Conservation (phyloP, 2,329 filamentous ascomycete species). For the Colletotrichum endophyticum region DNA sequence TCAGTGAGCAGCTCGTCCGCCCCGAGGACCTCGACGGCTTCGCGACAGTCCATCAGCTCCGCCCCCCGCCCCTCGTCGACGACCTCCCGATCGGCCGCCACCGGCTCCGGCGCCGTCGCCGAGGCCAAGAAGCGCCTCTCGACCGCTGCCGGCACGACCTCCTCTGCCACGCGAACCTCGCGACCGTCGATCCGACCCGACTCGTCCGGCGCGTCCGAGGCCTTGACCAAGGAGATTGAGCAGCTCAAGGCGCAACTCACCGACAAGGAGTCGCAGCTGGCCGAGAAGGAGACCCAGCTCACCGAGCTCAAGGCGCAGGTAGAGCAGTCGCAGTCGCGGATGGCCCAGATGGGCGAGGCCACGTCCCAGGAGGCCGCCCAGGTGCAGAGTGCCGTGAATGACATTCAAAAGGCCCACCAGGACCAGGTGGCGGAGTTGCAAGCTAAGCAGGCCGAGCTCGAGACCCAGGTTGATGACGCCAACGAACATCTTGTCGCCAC, state of each 20-base stretch:
- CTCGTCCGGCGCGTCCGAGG: slow-evolving; percentile 43
- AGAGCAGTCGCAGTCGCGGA: slow-evolving; percentile 58
- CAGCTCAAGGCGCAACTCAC: slow-evolving; percentile 64
- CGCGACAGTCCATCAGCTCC: slow-evolving; percentile 20
- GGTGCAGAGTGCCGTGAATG: slow-evolving; percentile 32
- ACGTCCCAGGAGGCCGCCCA: slow-evolving; percentile 45
- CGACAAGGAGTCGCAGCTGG: slow-evolving; percentile 62
- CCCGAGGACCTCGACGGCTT: slow-evolving; percentile 14
- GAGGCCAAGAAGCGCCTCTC: slow-evolving; percentile 65
- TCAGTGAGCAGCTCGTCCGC: slow-evolving; percentile 21
- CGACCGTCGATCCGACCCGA: slow-evolving; percentile 42
- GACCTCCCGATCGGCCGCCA: slow-evolving; percentile 30
- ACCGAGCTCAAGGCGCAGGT: slow-evolving; percentile 62
- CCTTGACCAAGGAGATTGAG: slow-evolving; percentile 60
- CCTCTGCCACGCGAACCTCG: slow-evolving; percentile 44
- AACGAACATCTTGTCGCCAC: slow-evolving; percentile 56
- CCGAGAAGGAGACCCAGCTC: slow-evolving; percentile 62
- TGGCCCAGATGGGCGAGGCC: slow-evolving; percentile 59
- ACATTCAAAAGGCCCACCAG: slow-evolving; percentile 32
- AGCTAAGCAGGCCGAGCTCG: slow-evolving; percentile 51
- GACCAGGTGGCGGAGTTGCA: slow-evolving; percentile 55
- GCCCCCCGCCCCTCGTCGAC: slow-evolving; percentile 28
- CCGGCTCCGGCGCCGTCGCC: slow-evolving; percentile 41
- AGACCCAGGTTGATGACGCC: slow-evolving; percentile 51
- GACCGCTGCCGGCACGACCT: slow-evolving; percentile 43